These are phyloP conservation scores for Podospora pseudocomata DNA, from an alignment of 495 filamentous ascomycete species.

Conservation along the genomic window DNA sequence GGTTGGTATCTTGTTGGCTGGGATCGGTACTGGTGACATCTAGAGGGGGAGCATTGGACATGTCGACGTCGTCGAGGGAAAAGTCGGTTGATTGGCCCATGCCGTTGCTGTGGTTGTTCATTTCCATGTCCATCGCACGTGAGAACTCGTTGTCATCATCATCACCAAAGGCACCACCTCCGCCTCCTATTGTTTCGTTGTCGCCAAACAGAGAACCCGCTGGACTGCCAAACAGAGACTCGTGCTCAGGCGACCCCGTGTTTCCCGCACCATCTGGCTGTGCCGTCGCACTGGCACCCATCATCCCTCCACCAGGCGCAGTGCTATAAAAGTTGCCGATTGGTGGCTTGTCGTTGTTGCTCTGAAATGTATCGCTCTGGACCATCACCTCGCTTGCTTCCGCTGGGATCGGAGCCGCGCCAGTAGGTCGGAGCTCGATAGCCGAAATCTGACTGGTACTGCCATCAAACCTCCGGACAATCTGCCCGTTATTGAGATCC, in stretches of 20 bases:
- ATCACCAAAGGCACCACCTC: slow-evolving; percentile 50
- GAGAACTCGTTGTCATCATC: slow-evolving; percentile 89
- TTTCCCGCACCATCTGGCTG: slow-evolving; percentile 28
- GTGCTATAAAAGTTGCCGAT: slow-evolving; percentile 46
- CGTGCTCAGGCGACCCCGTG: slow-evolving; percentile 64
- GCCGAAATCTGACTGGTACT: slow-evolving; percentile 81
- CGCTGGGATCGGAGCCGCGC: slow-evolving; percentile 67
- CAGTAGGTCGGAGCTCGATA: slow-evolving; percentile 79
- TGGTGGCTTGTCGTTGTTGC: slow-evolving; percentile 44
- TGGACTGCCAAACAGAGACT: slow-evolving; percentile 61
- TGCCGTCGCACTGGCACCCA: background rate
- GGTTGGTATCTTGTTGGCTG: background rate
- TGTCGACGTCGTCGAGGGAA: slow-evolving; percentile 32
- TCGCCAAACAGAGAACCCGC: slow-evolving; percentile 58
- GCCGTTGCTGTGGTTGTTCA: slow-evolving; percentile 37
- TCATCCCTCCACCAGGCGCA: slow-evolving; percentile 25
- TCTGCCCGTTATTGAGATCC: slow-evolving; percentile 86
- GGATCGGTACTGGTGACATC: background rate
- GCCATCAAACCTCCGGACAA: slow-evolving; percentile 68
- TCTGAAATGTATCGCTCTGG: slow-evolving; percentile 64
- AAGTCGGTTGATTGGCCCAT: slow-evolving; percentile 48
- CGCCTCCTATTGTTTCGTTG: slow-evolving; percentile 56
- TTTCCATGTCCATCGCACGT: slow-evolving; percentile 62
- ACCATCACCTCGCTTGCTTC: slow-evolving; percentile 58
- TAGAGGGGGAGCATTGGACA: background rate